Percentiles rank a stretch among this genome's conserved stretches.
Evolutionary conservation across 805 yeast genomes (phyloP).

Genomic region (Saccharomycopsis fibuligera): DNA sequence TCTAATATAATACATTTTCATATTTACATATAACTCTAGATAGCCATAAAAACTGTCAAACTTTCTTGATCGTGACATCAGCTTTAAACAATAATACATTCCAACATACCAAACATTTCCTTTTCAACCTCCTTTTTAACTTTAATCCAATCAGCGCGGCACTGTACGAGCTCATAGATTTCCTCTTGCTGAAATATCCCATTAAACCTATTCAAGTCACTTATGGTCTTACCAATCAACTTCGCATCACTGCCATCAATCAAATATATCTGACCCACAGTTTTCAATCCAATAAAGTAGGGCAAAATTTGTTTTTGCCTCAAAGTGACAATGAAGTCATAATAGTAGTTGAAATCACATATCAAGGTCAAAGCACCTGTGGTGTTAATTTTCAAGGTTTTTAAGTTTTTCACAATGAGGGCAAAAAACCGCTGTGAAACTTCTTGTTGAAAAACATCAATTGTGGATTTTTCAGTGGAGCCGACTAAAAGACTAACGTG

Average conservation of each 20-base stretch:
- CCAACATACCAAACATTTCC: conserved; percentile 88
- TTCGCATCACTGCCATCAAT: conserved; percentile 70
- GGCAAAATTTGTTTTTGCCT: conserved; percentile 66
- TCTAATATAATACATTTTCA: too few relatives aligned
- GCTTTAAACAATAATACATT: conserved; percentile 53
- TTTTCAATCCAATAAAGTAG: conserved; percentile 71
- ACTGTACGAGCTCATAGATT: conserved; percentile 83
- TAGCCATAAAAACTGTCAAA: too few relatives aligned
- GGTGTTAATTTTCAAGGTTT: conserved; percentile 64
- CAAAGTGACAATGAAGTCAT: conserved; percentile 60
- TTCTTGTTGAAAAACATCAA: conserved; percentile 92
- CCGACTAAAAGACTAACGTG: conserved; percentile 73
- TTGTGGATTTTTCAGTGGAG: conserved; percentile 78
- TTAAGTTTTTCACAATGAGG: conserved; percentile 68
- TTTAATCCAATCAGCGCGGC: conserved; percentile 79
- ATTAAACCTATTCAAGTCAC: conserved; percentile 78
- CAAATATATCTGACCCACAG: conserved; percentile 77
- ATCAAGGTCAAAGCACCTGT: conserved; percentile 80
- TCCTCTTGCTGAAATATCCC: conserved; percentile 92
- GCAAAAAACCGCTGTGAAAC: conserved; percentile 82
- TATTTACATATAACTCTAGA: too few relatives aligned
- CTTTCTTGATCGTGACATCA: background rate
- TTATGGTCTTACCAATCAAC: conserved; percentile 74
- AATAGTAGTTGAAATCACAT: conserved; percentile 73
- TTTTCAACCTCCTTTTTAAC: conserved; percentile 80